Percentiles rank a stretch among this genome's conserved stretches.
Evolutionary conservation across 345 rosid species (phyloP).

Genomic region (Sisymbrium altissimum): DNA sequence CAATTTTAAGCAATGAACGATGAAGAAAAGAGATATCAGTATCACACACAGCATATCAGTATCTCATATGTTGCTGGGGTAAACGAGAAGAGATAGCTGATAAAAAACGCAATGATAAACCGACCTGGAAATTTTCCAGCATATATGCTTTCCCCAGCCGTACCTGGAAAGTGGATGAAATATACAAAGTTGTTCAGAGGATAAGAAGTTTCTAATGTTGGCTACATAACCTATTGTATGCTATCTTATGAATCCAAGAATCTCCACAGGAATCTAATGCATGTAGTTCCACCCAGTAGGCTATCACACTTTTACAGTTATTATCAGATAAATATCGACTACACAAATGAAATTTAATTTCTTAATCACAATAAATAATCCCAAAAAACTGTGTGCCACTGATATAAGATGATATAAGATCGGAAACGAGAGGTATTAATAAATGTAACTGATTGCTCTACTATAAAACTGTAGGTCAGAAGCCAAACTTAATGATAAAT

Average conservation of each 20-base stretch:
- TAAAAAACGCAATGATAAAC: slow-evolving; percentile 19
- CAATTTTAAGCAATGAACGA: not conserved
- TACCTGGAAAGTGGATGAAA: slow-evolving; percentile 48
- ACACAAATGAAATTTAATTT: not conserved
- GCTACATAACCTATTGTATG: slow-evolving; percentile 1
- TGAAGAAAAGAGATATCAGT: not conserved
- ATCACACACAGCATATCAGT: not conserved
- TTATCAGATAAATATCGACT: not conserved
- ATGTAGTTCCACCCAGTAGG: slow-evolving; percentile 9
- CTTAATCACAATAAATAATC: not conserved
- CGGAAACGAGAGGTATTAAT: not conserved
- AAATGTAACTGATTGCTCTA: not conserved
- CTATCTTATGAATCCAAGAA: slow-evolving; percentile 8
- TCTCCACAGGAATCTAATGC: slow-evolving; percentile 6
- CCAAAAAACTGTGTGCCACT: not conserved
- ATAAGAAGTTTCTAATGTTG: slow-evolving; percentile 8
- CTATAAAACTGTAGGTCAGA: not conserved
- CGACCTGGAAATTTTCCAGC: slow-evolving; percentile 86
- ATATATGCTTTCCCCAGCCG: slow-evolving; percentile 91
- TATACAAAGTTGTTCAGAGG: not conserved
- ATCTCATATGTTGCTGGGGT: not conserved
- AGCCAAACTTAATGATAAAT: not conserved
- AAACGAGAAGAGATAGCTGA: slow-evolving; percentile 8
- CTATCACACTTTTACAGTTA: not conserved
- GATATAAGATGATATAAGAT: not conserved